Conservation (phyloP, 805 yeast species). For the Saccharomycopsis fodiens region DNA sequence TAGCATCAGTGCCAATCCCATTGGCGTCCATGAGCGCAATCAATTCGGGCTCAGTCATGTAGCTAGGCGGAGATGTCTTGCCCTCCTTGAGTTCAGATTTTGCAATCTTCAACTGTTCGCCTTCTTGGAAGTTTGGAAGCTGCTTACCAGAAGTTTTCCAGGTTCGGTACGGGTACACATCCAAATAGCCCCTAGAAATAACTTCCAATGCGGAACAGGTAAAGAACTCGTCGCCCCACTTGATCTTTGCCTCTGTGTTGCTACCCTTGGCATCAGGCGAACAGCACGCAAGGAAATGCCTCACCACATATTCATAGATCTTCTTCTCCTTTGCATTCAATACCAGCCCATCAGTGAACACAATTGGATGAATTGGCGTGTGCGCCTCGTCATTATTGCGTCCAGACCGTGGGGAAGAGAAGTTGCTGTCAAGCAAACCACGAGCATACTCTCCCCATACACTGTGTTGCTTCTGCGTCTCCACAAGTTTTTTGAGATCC, state of each 20-base stretch:
- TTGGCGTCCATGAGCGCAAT: conserved; percentile 93
- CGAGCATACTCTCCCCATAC: conserved; percentile 72
- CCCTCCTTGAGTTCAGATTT: conserved; percentile 63
- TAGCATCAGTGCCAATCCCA: conserved; percentile 98
- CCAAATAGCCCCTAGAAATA: conserved; percentile 65
- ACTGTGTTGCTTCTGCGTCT: conserved; percentile 46
- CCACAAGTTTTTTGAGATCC: conserved; percentile 57
- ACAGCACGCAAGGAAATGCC: conserved; percentile 87
- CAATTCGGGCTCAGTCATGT: conserved; percentile 85
- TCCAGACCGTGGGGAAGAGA: conserved; percentile 70
- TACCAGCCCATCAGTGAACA: conserved; percentile 30
- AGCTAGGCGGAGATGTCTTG: conserved; percentile 70
- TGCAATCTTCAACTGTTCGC: conserved; percentile 49
- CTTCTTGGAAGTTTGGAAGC: conserved; percentile 55
- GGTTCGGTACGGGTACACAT: conserved; percentile 62
- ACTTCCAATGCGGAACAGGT: conserved; percentile 70
- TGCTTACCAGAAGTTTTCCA: conserved; percentile 61
- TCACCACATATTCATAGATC: conserved; percentile 79
- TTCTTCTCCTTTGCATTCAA: conserved; percentile 43
- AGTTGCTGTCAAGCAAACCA: conserved; percentile 36
- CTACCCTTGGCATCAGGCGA: conserved; percentile 84
- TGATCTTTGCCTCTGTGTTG: conserved; percentile 49
- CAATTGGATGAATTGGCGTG: conserved; percentile 94
- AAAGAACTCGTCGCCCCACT: conserved; percentile 78
- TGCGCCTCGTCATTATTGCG: conserved; percentile 89